Base-by-base conservation (phyloP, 164 flowering plant species). In the Macadamia integrifolia region DNA sequence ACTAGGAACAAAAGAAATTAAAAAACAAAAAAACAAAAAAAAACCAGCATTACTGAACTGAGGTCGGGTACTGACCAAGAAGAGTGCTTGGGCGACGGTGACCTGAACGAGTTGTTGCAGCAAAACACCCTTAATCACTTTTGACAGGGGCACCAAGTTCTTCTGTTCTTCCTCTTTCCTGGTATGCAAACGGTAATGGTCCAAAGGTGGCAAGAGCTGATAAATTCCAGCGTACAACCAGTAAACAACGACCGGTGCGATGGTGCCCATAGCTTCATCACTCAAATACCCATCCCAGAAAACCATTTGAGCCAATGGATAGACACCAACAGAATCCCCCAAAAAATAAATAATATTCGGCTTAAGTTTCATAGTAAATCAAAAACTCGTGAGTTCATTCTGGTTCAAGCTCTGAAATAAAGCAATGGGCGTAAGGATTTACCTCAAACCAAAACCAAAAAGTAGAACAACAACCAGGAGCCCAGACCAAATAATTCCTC, bases 191-290 rank as follows among this genome's bases (percentile, higher is more conserved):
- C 88, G 65, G 68, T 78, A 84, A n/a, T 80, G 75, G 14, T 84
- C 88, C 60, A 81, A 58, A 43, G 82, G 77, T 1, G 80, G 81
- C 48, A 84, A 66, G 50, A 86, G 57, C 80, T 80, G 83, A 74
- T 84, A 86, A 61, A 84, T 66, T 32, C 88, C 90, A 2, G 81
- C 82, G 62, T 86, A 84, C 67, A 83, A 31, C 90, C 90, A 86
- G 63, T 84, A 86, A 7, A 86, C 75, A 44, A 86, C 66, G n/a
- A 84, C 76, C 35, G 88, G 90, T 48, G 84, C 85, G 73, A 85
- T 82, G 3, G 86, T 87, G 11, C 90, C 88, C 86, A 85, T 77
- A 3, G 76, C 68, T 61, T 87, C 91, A 70, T 85, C 91, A 60
- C 87, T 84, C 57, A 76, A 77, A 65, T 85, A 81, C 40, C 85